These are phyloP conservation scores for Exophiala aquamarina DNA, from an alignment of 2,329 filamentous ascomycete genomes.

Conservation along the genomic window DNA sequence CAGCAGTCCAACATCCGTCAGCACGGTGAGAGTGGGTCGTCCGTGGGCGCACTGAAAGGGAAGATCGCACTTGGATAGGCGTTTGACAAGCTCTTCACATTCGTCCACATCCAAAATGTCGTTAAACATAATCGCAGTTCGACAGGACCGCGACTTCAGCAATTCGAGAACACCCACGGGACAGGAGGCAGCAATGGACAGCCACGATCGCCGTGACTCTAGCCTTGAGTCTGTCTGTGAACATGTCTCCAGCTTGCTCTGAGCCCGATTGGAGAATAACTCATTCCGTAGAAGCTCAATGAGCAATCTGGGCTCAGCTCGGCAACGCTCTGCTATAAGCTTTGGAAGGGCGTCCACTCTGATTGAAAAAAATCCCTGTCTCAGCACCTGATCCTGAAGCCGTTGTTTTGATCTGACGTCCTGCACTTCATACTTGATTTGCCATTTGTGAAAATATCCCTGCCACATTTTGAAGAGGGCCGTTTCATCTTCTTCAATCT, in stretches of 20 bases:
- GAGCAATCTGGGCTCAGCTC: conserved; percentile 67
- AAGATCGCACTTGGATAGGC: conserved; percentile 43
- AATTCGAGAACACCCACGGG: conserved; percentile 72
- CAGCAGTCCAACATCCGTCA: conserved; percentile 34
- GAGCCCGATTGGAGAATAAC: conserved; percentile 52
- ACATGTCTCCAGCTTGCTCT: too few species aligned
- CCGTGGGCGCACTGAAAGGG: conserved; percentile 54
- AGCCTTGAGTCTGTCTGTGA: neutral
- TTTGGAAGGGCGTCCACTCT: conserved; percentile 64
- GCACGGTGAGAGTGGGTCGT: conserved; percentile 48
- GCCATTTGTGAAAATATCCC: conserved; percentile 69
- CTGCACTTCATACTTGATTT: conserved; percentile 62
- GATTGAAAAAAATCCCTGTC: conserved; percentile 34
- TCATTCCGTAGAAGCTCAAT: conserved; percentile 74
- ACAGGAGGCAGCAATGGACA: conserved; percentile 59
- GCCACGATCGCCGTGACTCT: conserved; percentile 5
- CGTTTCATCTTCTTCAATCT: conserved; percentile 62
- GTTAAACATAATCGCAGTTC: conserved; percentile 53
- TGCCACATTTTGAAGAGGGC: conserved; percentile 56
- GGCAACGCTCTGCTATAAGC: conserved; percentile 74
- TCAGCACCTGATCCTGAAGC: too few species aligned
- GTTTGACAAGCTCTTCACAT: conserved; percentile 38
- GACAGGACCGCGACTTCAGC: conserved; percentile 50
- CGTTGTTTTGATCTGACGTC: conserved; percentile 1
- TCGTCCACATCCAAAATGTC: conserved; percentile 40